A percentile compares a stretch with the other conserved stretches of the same genome.
These are phyloP conservation scores for Globisporangium middletonii DNA, from an alignment of 352 stramenopile species.

Conservation along the genomic window DNA sequence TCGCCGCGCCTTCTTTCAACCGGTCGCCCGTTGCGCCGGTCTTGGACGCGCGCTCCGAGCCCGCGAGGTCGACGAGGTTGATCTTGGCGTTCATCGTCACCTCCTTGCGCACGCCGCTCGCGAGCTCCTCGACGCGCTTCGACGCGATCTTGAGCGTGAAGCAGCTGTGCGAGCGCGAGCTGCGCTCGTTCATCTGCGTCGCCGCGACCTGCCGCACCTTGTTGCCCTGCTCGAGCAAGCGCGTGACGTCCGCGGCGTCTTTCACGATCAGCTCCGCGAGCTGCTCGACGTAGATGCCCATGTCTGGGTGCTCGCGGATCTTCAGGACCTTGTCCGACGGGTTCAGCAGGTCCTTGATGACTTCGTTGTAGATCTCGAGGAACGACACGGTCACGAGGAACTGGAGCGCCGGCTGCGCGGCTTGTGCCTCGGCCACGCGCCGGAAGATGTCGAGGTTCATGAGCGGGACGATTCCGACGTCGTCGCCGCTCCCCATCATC, in stretches of 20 bases:
- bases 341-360: constrained; percentile 92
- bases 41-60: constrained; percentile 84
- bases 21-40: constrained; percentile 82
- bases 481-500: constrained; percentile 73
- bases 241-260: constrained; percentile 64
- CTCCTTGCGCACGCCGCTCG: constrained; percentile 51
- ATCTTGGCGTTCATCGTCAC: constrained; percentile 87
- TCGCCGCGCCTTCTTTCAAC: constrained; percentile 88
- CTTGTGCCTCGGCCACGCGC: constrained; percentile 27
- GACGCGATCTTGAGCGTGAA: constrained; percentile 91
- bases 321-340: constrained; percentile 88
- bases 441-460: constrained; percentile 88
- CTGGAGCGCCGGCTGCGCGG: constrained; percentile 39
- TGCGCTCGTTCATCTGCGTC: constrained; percentile 92
- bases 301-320: constrained; percentile 89
- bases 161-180: constrained; percentile 84
- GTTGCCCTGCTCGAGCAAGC: constrained; percentile 87
- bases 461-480: constrained; percentile 84
- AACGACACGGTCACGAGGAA: constrained; percentile 91
- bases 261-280: constrained; percentile 84
- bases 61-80: constrained; percentile 90
- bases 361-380: constrained; percentile 95
- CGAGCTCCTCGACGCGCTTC: constrained; percentile 54
- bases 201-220: constrained; percentile 83
- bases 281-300: constrained; percentile 92